These are phyloP conservation scores for Sclerospora graminicola DNA, from an alignment of 352 stramenopile species.

Conservation along the genomic window DNA sequence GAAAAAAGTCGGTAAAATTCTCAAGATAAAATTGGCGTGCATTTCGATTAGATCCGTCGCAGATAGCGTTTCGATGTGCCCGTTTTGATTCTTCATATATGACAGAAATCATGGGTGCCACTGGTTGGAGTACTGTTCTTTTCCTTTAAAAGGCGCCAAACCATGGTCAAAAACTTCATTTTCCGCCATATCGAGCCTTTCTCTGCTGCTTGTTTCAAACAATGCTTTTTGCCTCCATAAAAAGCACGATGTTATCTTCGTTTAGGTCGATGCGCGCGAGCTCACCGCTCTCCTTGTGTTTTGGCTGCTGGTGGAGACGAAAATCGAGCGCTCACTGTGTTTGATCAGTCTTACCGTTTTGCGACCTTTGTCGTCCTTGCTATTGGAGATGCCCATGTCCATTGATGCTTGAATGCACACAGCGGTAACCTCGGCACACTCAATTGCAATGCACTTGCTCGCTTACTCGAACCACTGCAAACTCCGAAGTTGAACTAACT, in stretches of 20 bases:
- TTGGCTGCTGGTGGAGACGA: constrained; percentile 11
- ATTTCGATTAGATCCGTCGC: no score
- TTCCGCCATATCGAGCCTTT: not conserved
- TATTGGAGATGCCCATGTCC: constrained; percentile 12
- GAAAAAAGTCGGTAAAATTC: no score
- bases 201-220: not conserved
- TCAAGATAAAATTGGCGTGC: no score
- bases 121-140: no score
- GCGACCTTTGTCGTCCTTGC: constrained; percentile 4
- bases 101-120: no score
- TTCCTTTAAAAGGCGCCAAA: no score
- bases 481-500: no score
- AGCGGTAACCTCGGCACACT: not conserved
- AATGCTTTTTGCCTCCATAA: no score
- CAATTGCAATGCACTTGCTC: no score
- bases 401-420: no score
- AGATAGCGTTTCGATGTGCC: no score
- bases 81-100: no score
- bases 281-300: constrained; percentile 11
- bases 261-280: constrained; percentile 5
- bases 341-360: constrained; percentile 4
- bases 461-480: not conserved
- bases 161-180: constrained; percentile 2
- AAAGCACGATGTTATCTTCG: constrained; percentile 4
- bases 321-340: constrained; percentile 1